phyloP scores from a whole-genome alignment of 805 yeast genomes.

The Saccharomycopsis fibuligera region DNA sequence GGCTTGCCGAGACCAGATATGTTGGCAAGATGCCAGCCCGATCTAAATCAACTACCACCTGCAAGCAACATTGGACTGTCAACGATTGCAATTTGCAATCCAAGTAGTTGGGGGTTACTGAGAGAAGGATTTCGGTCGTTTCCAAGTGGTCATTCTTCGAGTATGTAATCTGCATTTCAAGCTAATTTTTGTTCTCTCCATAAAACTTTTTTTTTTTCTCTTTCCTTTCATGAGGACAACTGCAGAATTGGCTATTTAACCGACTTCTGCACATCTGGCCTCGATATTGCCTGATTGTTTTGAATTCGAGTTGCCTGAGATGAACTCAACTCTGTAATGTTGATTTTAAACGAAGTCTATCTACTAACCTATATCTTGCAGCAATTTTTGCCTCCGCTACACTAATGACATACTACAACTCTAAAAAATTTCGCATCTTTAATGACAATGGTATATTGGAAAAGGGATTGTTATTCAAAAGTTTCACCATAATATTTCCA shows the following conservation, averaged over 20 bases:
- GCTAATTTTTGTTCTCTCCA: too few relatives aligned
- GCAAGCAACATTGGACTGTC: not conserved
- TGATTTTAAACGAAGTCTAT: too few relatives aligned
- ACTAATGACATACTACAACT: constrained; percentile 4
- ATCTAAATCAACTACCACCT: not conserved
- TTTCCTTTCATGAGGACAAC: too few relatives aligned
- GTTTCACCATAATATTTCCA: constrained; percentile 6
- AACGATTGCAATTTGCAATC: constrained; percentile 5
- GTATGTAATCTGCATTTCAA: too few relatives aligned
- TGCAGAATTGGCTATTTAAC: too few relatives aligned
- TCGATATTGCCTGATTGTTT: too few relatives aligned
- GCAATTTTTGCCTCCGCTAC: constrained; percentile 13
- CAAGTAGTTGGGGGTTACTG: not conserved
- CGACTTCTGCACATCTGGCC: too few relatives aligned
- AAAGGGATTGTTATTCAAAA: constrained; percentile 5
- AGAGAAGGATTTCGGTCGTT: constrained; percentile 13
- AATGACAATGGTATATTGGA: not conserved
- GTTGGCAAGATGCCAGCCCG: constrained; percentile 9
- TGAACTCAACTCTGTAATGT: too few relatives aligned
- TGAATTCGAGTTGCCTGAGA: too few relatives aligned
- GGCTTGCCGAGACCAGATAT: constrained; percentile 16
- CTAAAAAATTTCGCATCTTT: not conserved
- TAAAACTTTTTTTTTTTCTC: too few relatives aligned
- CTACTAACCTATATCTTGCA: not conserved
- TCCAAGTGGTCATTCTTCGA: constrained; percentile 13